A percentile compares a stretch with the other conserved stretches of the same genome.
phyloP scores from a whole-genome alignment of 768 basidiomycete species.

The Tricholoma terreum region DNA sequence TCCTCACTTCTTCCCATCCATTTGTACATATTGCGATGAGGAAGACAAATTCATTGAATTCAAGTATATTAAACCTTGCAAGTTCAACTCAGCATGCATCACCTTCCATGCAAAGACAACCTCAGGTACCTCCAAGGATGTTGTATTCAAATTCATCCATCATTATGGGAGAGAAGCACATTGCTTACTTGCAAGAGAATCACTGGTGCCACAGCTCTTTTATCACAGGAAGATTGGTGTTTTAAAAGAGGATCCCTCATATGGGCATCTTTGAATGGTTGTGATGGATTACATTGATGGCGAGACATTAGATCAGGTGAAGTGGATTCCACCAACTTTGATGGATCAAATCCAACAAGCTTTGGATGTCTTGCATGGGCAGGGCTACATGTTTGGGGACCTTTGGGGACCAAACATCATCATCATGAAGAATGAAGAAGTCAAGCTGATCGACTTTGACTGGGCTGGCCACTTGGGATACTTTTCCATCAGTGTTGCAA shows the following conservation, averaged over 20 bases:
- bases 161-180: constrained; percentile 32
- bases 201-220: constrained; percentile 27
- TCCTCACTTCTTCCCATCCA: neutral
- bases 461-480: too few species aligned
- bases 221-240: constrained; percentile 20
- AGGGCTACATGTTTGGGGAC: too few species aligned
- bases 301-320: too few species aligned
- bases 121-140: constrained; percentile 3
- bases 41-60: neutral
- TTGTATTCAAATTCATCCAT: constrained; percentile 36
- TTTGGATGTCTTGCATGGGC: too few species aligned
- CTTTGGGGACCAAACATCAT: neutral
- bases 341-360: too few species aligned
- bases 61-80: neutral
- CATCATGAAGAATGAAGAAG: neutral
- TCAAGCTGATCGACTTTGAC: neutral
- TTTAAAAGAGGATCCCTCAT: too few species aligned
- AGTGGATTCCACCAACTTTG: too few species aligned
- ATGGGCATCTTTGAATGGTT: too few species aligned
- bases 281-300: too few species aligned
- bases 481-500: too few species aligned
- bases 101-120: too few species aligned
- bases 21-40: neutral
- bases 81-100: neutral
- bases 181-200: constrained; percentile 22